Percentiles rank a stretch among this genome's conserved stretches.
Evolutionary conservation across 805 yeast species (phyloP).

Genomic region (Kodamaea lidongshanica): DNA sequence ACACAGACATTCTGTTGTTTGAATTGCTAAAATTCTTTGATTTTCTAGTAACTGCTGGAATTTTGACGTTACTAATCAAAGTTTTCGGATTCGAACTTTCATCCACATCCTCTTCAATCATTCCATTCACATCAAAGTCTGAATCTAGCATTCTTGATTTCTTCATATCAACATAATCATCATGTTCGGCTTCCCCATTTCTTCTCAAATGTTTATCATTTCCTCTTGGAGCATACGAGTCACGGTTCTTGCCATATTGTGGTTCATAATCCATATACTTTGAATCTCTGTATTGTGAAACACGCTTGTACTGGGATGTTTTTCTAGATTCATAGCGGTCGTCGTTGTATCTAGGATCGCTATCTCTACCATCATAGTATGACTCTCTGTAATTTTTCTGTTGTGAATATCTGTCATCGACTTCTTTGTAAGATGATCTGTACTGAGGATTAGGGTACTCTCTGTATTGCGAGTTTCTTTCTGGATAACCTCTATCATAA

Average conservation of each 20-base stretch:
- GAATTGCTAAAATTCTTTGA: conserved; percentile 57
- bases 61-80: conserved; percentile 53
- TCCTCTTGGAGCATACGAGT: conserved; percentile 3
- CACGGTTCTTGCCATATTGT: conserved; percentile 2
- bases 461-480: conserved; percentile 7
- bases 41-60: conserved; percentile 67
- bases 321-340: conserved; percentile 1
- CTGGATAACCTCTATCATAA: neutral
- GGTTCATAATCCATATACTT: conserved; percentile 1
- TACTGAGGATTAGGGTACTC: conserved; percentile 1
- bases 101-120: conserved; percentile 6
- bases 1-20: conserved; percentile 64
- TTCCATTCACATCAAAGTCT: conserved; percentile 24
- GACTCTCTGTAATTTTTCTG: conserved; percentile 1
- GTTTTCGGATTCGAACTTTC: conserved; percentile 37
- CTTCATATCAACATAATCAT: conserved; percentile 23
- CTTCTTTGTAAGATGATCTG: conserved; percentile 1
- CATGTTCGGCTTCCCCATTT: conserved; percentile 32
- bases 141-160: conserved; percentile 41
- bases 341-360: conserved; percentile 1
- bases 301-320: conserved; percentile 6
- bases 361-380: conserved; percentile 1
- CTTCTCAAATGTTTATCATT: conserved; percentile 1
- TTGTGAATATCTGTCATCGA: conserved; percentile 1
- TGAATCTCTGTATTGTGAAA: conserved; percentile 8